Conservation (phyloP, 1,284 basidiomycete species). For the Leucoagaricus sp. region DNA sequence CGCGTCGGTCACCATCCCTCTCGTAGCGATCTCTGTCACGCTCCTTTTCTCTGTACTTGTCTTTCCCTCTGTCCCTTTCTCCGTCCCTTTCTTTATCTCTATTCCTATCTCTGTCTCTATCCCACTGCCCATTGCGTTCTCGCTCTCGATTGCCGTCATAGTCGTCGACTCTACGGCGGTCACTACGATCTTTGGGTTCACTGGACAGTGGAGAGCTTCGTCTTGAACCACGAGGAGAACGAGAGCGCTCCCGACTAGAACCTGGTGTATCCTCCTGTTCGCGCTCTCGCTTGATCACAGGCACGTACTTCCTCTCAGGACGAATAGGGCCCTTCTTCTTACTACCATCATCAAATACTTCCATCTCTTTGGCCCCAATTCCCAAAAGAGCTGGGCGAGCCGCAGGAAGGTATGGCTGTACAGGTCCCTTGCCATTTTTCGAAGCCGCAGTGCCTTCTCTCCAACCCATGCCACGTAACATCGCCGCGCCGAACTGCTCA, state of each 20-base stretch:
- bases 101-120: slow-evolving; percentile 25
- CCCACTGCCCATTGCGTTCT: slow-evolving; percentile 21
- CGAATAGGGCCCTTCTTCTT: slow-evolving; percentile 44
- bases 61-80: slow-evolving; percentile 12
- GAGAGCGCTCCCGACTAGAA: slow-evolving; percentile 34
- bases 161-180: slow-evolving; percentile 31
- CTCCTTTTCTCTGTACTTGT: slow-evolving; percentile 11
- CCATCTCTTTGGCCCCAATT: slow-evolving; percentile 87
- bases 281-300: slow-evolving; percentile 66
- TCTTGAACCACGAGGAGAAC: slow-evolving; percentile 40
- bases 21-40: slow-evolving; percentile 11
- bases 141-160: slow-evolving; percentile 29
- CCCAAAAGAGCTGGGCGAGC: slow-evolving; percentile 84
- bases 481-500: slow-evolving; percentile 90
- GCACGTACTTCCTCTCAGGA: slow-evolving; percentile 75
- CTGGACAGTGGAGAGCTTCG: slow-evolving; percentile 34
- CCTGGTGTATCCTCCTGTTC: slow-evolving; percentile 22
- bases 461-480: slow-evolving; percentile 98
- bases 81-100: slow-evolving; percentile 16
- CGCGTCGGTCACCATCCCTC: slow-evolving; percentile 8
- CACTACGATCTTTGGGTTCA: slow-evolving; percentile 28
- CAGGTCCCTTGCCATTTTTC: slow-evolving; percentile 53
- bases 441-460: slow-evolving; percentile 78
- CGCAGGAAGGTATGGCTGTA: slow-evolving; percentile 80
- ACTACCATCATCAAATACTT: slow-evolving; percentile 64